Evolutionary conservation across 129 eudicot genomes (phyloP).

Genomic region (sunflower (Helianthus annuus)): DNA sequence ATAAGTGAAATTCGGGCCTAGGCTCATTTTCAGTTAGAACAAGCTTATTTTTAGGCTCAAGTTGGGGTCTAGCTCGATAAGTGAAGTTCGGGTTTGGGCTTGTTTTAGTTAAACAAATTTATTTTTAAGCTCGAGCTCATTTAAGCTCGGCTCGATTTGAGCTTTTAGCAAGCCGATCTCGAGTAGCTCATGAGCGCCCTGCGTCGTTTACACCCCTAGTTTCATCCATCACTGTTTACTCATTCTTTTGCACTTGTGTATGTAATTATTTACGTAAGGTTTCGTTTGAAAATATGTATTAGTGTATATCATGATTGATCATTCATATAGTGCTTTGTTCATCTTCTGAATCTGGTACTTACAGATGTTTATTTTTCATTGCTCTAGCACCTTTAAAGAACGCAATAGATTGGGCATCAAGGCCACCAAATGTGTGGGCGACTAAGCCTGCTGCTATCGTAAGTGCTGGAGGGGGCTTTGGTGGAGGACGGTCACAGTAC

Average conservation of each 20-base stretch:
- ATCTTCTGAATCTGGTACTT: not conserved
- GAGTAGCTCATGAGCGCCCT: too few species aligned
- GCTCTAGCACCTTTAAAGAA: conserved; percentile 71
- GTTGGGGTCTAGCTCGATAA: too few species aligned
- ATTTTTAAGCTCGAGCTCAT: too few species aligned
- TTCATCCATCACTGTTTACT: conserved; percentile 1
- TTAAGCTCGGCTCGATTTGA: too few species aligned
- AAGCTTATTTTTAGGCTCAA: too few species aligned
- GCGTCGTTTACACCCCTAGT: not conserved
- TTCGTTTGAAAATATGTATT: not conserved
- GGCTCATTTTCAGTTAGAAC: too few species aligned
- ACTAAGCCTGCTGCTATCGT: conserved; percentile 83
- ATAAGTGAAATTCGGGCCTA: too few species aligned
- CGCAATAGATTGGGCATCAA: conserved; percentile 93
- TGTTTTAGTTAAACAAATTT: too few species aligned
- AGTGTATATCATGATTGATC: not conserved
- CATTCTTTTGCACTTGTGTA: not conserved
- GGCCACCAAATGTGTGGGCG: conserved; percentile 91
- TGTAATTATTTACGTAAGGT: not conserved
- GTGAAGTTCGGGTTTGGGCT: too few species aligned
- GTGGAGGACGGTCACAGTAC: conserved; percentile 75
- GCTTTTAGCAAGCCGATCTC: too few species aligned
- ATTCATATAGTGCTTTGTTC: not conserved
- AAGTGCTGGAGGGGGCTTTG: conserved; percentile 74
- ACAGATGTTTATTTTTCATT: not conserved